Conservation (phyloP, 371 early-diverging fungal species). For the Lichtheimia corymbifera region DNA sequence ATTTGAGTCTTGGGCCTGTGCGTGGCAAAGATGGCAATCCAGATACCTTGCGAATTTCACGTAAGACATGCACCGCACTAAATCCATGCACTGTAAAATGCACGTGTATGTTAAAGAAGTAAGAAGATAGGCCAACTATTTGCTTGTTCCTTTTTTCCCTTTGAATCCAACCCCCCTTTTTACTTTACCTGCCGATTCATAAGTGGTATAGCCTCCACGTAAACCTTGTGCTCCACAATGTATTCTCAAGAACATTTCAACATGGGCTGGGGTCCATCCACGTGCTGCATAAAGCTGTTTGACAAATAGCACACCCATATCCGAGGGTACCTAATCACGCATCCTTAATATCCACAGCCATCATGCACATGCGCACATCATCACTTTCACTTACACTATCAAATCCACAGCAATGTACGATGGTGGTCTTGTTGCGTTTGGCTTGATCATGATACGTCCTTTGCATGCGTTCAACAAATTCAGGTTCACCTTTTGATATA, state of each 20-base stretch:
- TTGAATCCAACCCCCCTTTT: background rate
- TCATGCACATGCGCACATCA: no score
- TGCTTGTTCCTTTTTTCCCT: no score
- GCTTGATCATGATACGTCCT: constrained; percentile 77
- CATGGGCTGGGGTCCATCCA: constrained; percentile 51
- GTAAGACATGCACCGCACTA: constrained; percentile 50
- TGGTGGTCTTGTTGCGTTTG: constrained; percentile 55
- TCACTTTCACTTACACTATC: constrained; percentile 77
- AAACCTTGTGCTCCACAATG: constrained; percentile 55
- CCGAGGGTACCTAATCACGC: constrained; percentile 52
- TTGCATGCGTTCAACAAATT: constrained; percentile 77
- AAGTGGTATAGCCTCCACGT: constrained; percentile 60
- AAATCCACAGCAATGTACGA: constrained; percentile 90
- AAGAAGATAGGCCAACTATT: no score
- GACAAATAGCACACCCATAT: constrained; percentile 61
- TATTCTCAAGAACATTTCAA: constrained; percentile 66
- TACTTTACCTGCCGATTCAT: constrained; percentile 53
- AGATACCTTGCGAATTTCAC: constrained; percentile 55
- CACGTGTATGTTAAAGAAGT: no score
- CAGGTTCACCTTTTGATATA: constrained; percentile 58
- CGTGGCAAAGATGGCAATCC: constrained; percentile 47
- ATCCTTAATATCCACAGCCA: background rate
- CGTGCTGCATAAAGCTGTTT: constrained; percentile 46
- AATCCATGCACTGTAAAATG: constrained; percentile 52
- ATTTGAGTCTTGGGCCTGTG: constrained; percentile 38